phyloP scores from a whole-genome alignment of 345 rosid species.

The Syzygium aqueum region DNA sequence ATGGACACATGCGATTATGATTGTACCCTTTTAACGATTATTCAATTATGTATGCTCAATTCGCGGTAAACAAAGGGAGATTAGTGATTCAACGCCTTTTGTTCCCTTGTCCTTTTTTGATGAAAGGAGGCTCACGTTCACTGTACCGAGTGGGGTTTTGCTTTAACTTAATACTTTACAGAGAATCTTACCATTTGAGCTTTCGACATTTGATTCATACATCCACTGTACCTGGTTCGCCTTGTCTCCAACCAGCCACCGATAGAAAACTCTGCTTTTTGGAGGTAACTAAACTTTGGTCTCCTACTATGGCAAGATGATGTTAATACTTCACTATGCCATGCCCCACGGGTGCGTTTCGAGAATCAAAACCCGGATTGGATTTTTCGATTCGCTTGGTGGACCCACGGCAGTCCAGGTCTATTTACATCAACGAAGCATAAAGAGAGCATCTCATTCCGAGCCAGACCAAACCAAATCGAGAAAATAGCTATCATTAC shows the following conservation, averaged over 20 bases:
- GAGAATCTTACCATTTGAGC: background rate
- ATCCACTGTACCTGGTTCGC: background rate
- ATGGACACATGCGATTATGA: background rate
- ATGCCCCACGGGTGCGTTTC: background rate
- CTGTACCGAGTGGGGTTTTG: background rate
- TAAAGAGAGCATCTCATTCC: background rate
- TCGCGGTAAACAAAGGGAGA: background rate
- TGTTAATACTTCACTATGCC: background rate
- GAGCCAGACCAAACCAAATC: background rate
- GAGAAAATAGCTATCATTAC: too few species aligned
- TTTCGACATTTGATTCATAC: background rate
- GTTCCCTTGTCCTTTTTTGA: background rate
- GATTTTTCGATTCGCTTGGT: background rate
- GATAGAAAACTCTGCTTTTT: background rate
- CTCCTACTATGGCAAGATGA: background rate
- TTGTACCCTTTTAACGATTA: background rate
- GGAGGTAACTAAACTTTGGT: background rate
- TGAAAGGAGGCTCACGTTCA: background rate
- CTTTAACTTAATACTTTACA: background rate
- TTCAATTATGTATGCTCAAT: background rate
- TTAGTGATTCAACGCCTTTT: background rate
- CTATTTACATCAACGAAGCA: too few species aligned
- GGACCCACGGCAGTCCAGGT: too few species aligned
- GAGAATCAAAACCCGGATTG: background rate
- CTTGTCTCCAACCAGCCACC: background rate